These are phyloP conservation scores for Syzygium aromaticum DNA, from an alignment of 345 rosid species.

Conservation along the genomic window DNA sequence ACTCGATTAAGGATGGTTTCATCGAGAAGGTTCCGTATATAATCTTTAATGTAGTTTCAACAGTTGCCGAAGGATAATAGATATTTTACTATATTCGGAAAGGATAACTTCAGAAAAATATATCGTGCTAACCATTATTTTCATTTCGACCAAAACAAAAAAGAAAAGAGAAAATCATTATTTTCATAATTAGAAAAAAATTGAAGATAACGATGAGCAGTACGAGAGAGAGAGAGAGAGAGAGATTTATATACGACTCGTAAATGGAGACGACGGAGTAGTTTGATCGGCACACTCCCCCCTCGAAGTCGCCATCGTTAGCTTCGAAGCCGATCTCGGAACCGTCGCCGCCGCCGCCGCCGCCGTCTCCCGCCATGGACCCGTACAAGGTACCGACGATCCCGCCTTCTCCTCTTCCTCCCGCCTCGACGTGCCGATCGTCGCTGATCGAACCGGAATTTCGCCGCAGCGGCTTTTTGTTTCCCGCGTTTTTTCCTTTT, in stretches of 20 bases:
- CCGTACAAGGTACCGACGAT: conserved; percentile 19
- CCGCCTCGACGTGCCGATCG: background rate
- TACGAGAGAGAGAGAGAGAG: background rate
- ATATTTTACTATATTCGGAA: too few species aligned
- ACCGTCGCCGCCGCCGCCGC: background rate
- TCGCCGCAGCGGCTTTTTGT: background rate
- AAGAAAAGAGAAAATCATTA: too few species aligned
- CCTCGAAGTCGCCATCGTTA: background rate
- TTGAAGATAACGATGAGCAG: background rate
- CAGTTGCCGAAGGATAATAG: too few species aligned
- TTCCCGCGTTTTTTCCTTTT: background rate
- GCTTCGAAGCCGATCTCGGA: background rate
- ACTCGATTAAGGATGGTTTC: too few species aligned
- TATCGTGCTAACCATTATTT: too few species aligned
- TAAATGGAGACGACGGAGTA: too few species aligned
- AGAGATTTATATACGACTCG: background rate
- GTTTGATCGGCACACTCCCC: background rate
- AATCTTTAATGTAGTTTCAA: too few species aligned
- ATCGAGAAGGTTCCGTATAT: too few species aligned
- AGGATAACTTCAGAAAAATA: too few species aligned
- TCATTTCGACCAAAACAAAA: too few species aligned
- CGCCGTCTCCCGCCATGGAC: conserved; percentile 21
- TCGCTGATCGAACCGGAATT: background rate
- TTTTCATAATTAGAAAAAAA: too few species aligned
- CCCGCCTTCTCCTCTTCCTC: background rate